Conservation (phyloP, 2,329 filamentous ascomycete species). For the Cucurbitaria berberidis region DNA sequence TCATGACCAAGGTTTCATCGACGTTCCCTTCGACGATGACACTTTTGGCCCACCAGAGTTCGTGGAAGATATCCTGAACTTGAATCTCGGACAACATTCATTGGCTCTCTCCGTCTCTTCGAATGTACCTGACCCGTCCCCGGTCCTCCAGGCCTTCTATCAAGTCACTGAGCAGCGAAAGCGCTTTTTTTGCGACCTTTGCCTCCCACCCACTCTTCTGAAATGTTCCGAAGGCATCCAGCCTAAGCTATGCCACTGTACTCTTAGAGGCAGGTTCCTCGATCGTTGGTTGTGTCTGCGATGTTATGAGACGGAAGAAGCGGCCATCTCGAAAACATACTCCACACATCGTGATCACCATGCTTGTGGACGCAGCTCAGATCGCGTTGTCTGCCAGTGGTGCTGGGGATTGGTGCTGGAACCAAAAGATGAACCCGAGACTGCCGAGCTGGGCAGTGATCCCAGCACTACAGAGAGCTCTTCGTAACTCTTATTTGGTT, state of each 20-base stretch:
- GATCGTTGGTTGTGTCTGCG: slow-evolving; percentile 32
- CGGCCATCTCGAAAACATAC: slow-evolving; percentile 4
- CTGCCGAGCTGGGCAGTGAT: neutral
- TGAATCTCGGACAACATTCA: slow-evolving; percentile 30
- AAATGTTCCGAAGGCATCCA: neutral
- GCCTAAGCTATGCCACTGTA: slow-evolving; percentile 20
- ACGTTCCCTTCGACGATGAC: slow-evolving; percentile 31
- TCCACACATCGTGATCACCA: slow-evolving; percentile 4
- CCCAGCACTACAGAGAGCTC: neutral
- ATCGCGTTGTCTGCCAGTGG: slow-evolving; percentile 21
- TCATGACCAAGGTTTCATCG: slow-evolving; percentile 43
- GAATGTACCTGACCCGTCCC: slow-evolving; percentile 28
- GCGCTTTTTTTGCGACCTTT: slow-evolving; percentile 11
- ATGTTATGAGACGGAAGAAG: slow-evolving; percentile 24
- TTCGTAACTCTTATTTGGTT: neutral
- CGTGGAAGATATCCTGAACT: slow-evolving; percentile 33
- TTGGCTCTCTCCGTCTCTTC: slow-evolving; percentile 27
- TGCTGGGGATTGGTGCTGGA: slow-evolving; percentile 17
- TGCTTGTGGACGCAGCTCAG: slow-evolving; percentile 10
- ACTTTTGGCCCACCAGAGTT: slow-evolving; percentile 26
- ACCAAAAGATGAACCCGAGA: neutral
- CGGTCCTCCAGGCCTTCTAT: slow-evolving; percentile 34
- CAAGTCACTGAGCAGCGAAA: slow-evolving; percentile 29
- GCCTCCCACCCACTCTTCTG: slow-evolving; percentile 1
- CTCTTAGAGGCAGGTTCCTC: slow-evolving; percentile 23